Base-by-base conservation (phyloP, 176 grass and related monocot genomes). In the Dactylis glomerata region DNA sequence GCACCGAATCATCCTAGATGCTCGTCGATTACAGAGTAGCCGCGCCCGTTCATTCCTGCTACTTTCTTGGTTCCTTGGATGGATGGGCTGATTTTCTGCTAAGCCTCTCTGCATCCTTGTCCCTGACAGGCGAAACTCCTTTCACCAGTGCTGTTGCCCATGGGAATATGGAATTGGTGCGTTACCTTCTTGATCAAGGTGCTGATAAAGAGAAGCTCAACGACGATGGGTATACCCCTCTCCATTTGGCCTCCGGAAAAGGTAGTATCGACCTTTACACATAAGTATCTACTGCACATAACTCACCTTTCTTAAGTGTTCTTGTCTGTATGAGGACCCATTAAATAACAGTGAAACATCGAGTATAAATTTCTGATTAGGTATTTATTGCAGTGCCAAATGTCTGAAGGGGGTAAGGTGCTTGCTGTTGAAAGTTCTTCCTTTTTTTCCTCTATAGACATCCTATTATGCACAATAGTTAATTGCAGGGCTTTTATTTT, bases 171-270 rank as follows among this genome's bases (percentile, higher is more conserved):
- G 57, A 74, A 4, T 26, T 34, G 16, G 44, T 66, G 57, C 23
- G 36, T 12, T 81, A 87, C 79, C 47, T 87, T 81, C 77, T 87
- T 75, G 85, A 87, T 65, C 85, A 81, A 44, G 78, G 49, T 73
- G 85, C 56, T 30, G 38, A 66, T 75, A 36, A 58, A 75, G 57
- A 87, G 51, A 81, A 32, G 45, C 56, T 59, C 51, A 38, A 44
- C 40, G 24, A 14, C 3, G 50, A 81, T 16, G 57, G 57, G 26
- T 87, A 24, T 41, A 81, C 78, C 0, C 17, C 85, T 73, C 85
- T 87, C 56, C 68, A 87, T 81, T 32, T 65, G 0, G 78, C 85
- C 9, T 58, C 45, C 40, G 56, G 1, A 12, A 16, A 19, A 86
- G 77, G 84, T 86, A 71, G 37, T 42, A 44, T 42, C n/a, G 1